Conservation (phyloP, 192 early-diverging fungal species). For the Helicostylum pulchrum region DNA sequence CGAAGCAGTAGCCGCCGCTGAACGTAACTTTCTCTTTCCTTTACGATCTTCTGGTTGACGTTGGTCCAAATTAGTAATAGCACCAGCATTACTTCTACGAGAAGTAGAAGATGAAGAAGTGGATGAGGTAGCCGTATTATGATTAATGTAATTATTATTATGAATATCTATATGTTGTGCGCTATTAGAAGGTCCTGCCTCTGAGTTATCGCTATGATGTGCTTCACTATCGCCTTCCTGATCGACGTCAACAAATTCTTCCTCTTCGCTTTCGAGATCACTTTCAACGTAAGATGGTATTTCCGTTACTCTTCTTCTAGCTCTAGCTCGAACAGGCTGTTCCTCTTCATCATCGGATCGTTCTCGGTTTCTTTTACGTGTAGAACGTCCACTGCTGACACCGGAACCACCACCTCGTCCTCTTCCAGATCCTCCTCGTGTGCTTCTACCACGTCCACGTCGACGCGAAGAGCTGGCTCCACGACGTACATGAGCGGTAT, state of each 20-base stretch:
- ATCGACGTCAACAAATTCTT: conserved; percentile 6
- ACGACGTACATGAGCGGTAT: background rate
- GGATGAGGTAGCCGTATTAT: background rate
- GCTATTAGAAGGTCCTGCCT: background rate
- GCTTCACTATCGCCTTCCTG: conserved; percentile 12
- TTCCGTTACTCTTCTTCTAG: background rate
- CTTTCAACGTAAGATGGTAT: conserved; percentile 25
- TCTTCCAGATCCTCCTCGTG: conserved; percentile 30
- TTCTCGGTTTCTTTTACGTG: conserved; percentile 22
- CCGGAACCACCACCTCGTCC: conserved; percentile 18
- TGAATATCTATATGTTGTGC: no score
- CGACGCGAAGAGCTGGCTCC: conserved; percentile 27
- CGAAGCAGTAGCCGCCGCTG: background rate
- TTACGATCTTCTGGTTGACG: conserved; percentile 13
- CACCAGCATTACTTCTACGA: background rate
- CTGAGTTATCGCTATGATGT: conserved; percentile 14
- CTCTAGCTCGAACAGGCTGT: conserved; percentile 19
- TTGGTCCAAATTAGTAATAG: background rate
- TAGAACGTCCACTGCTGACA: conserved; percentile 35
- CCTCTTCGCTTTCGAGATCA: conserved; percentile 14
- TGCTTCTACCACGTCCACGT: conserved; percentile 39
- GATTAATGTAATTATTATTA: no score
- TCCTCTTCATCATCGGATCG: conserved; percentile 22
- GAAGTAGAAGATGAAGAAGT: background rate
- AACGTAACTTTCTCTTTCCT: conserved; percentile 21